These are phyloP conservation scores for Cryptomeria japonica DNA, from an alignment of 75 land plant species.

Conservation along the genomic window DNA sequence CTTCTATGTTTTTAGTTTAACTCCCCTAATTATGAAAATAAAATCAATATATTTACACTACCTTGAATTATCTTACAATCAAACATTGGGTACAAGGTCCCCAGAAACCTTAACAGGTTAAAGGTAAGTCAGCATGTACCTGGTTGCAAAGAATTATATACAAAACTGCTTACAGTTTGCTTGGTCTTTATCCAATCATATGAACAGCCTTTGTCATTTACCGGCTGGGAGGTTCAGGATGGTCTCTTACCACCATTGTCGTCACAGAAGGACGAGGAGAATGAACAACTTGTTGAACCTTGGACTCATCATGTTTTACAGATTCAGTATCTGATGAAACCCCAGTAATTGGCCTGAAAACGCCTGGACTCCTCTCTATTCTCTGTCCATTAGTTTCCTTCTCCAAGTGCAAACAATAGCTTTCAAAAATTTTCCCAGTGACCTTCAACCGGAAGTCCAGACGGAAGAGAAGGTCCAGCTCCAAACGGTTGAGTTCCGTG, in stretches of 20 bases:
- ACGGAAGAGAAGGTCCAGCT: slow-evolving; percentile 72
- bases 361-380: not conserved
- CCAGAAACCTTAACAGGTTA: not conserved
- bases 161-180: not conserved
- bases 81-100: not conserved
- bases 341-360: not conserved
- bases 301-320: not conserved
- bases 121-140: slow-evolving; percentile 3
- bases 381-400: slow-evolving; percentile 35
- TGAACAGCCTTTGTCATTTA: not conserved
- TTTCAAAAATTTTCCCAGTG: slow-evolving; percentile 59
- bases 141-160: not conserved
- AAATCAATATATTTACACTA: not conserved
- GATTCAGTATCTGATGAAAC: not conserved
- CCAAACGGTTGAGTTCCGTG: slow-evolving; percentile 68
- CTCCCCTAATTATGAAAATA: not conserved
- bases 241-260: slow-evolving; percentile 9
- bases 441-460: slow-evolving; percentile 72
- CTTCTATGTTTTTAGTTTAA: not conserved
- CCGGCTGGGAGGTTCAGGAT: slow-evolving; percentile 11
- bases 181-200: not conserved
- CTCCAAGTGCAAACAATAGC: slow-evolving; percentile 73
- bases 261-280: not conserved
- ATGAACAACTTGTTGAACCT: not conserved
- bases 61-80: not conserved